Evolutionary conservation across 1,284 basidiomycete genomes (phyloP), one percentile per base, ranked within the genome.

Genomic region (Trichosporon coremiiforme): DNA sequence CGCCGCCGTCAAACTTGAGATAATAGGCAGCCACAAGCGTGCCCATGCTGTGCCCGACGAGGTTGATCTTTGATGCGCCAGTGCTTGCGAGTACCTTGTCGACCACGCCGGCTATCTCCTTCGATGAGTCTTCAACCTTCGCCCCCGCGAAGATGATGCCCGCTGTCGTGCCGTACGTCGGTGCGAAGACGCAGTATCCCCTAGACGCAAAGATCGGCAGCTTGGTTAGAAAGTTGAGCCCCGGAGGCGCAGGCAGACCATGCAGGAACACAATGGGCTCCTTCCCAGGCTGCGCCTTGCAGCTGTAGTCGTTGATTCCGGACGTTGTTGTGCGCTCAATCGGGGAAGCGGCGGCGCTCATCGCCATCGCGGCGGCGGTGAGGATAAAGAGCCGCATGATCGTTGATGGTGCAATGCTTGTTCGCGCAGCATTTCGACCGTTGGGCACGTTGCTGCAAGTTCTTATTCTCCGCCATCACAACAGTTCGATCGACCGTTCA

Each of bases 1-100:
- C 41, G 50, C 69, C 69, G 12, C 69, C 66, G 55, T 65, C 64
- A 38, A 65, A 70, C 69, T 70, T 70, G 38, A 70, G 67, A 53
- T 70, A 70, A 38, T 70, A 67, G 2, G 66, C 6, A 2, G 25
- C 36, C 10, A 67, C 66, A 2, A 64, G 62, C 6, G 69, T 70
- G 13, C 69, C 69, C 66, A 70, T 67, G 13, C 36, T 47, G 69
- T n/a, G 17, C 41, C 4, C 41, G 17, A 45, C 41, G 15, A 45
- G 41, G 41, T 45, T 45, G 41, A 45, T n/a, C 41, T 45, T 45
- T 6, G 15, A 9, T 4, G 41, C 41, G 1, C 41, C 41, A 4
- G 41, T 45, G 41, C 41, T 45, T 15, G 9, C 17, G 4, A 45
- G 17, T 4, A 45, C 41, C 8, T 45, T 45, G 41, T 45, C 41